Conservation (phyloP, 2,329 filamentous ascomycete genomes). For the Macrophomina pseudophaseolina region DNA sequence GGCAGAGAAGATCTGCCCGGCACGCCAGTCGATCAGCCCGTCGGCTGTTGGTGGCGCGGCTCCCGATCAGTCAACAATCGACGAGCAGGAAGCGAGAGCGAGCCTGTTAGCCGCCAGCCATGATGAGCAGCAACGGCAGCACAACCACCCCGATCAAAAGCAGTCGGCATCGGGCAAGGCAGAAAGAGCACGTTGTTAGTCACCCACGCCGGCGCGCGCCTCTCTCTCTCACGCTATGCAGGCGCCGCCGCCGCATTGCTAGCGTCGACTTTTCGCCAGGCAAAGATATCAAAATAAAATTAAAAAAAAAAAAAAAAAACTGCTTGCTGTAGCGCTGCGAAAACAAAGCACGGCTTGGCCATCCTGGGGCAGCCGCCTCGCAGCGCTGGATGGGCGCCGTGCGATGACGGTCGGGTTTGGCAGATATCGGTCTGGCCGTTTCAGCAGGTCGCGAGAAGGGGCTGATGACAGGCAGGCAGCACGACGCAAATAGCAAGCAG, state of each 20-base stretch:
- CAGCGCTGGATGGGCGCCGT: background rate
- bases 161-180: background rate
- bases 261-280: background rate
- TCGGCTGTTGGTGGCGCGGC: slow-evolving; percentile 11
- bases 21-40: slow-evolving; percentile 18
- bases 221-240: slow-evolving; percentile 1
- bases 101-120: background rate
- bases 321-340: background rate
- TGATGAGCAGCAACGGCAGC: background rate
- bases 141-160: background rate
- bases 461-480: background rate
- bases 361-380: background rate
- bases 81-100: slow-evolving; percentile 8
- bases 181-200: background rate
- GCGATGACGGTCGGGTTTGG: background rate
- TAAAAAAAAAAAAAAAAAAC: background rate
- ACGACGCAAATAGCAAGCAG: background rate
- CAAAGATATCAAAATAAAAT: background rate
- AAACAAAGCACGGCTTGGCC: slow-evolving; percentile 15
- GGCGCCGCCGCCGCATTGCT: background rate
- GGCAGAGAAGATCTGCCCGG: slow-evolving; percentile 20
- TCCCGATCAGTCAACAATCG: slow-evolving; percentile 2
- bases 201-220: background rate
- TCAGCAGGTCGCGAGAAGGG: slow-evolving; percentile 10
- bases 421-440: background rate